A percentile compares a stretch with the other conserved stretches of the same genome.
Conservation (phyloP, 2,329 filamentous ascomycete genomes). For the Paecilomyces sp. region DNA sequence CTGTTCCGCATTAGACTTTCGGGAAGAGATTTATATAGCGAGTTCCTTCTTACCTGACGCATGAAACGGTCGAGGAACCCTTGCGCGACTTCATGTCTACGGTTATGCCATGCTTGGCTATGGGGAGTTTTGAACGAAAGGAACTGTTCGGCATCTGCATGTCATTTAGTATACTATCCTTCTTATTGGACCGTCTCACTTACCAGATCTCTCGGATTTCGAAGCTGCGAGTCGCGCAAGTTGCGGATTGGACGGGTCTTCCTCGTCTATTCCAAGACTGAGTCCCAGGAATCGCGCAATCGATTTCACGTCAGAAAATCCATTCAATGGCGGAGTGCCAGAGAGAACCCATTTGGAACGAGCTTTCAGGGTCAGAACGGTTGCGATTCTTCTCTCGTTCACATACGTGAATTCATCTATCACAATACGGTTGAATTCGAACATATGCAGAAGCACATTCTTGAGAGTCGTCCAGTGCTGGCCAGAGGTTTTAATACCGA, state of each 20-base stretch:
- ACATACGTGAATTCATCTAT: constrained; percentile 60
- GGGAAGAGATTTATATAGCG: background rate
- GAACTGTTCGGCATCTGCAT: constrained; percentile 47
- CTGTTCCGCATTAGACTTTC: constrained; percentile 9
- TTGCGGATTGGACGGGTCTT: constrained; percentile 38
- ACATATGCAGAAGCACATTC: constrained; percentile 49
- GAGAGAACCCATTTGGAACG: constrained; percentile 56
- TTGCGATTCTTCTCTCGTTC: constrained; percentile 33
- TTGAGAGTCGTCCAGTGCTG: constrained; percentile 17
- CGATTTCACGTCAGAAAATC: constrained; percentile 53
- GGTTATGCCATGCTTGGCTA: constrained; percentile 46
- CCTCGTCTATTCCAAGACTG: constrained; percentile 48
- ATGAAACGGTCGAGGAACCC: constrained; percentile 49
- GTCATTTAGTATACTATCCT: constrained; percentile 10
- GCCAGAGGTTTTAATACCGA: constrained; percentile 12
- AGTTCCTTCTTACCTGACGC: constrained; percentile 27
- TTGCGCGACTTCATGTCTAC: constrained; percentile 47
- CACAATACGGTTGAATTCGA: constrained; percentile 53
- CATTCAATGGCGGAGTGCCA: constrained; percentile 52
- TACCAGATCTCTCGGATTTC: constrained; percentile 38
- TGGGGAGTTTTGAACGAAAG: constrained; percentile 43
- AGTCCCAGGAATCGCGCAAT: constrained; percentile 52
- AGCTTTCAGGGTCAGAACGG: constrained; percentile 41
- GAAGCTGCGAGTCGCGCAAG: constrained; percentile 13
- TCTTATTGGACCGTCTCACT: constrained; percentile 4